These are phyloP conservation scores for Saposhnikovia divaricata DNA, from an alignment of 129 eudicot genomes.

Conservation along the genomic window DNA sequence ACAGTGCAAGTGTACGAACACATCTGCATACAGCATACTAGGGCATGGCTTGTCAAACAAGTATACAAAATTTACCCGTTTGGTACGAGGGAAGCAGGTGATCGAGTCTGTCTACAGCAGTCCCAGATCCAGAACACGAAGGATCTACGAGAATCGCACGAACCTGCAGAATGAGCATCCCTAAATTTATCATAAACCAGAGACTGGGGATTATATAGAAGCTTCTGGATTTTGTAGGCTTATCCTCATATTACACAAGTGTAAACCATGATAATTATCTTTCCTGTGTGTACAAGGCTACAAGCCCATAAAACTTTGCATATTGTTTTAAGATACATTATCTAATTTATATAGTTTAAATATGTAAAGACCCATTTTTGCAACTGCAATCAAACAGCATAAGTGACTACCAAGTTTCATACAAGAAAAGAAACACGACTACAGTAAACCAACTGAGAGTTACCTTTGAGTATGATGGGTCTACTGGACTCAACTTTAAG, in stretches of 20 bases:
- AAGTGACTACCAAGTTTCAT: not conserved
- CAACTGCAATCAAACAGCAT: not conserved
- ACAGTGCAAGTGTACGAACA: not conserved
- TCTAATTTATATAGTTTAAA: not conserved
- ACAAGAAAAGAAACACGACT: not conserved
- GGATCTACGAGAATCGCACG: constrained; percentile 91
- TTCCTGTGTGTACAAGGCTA: not conserved
- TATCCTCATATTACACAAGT: not conserved
- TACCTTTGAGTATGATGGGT: constrained; percentile 73
- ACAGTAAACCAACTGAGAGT: not conserved
- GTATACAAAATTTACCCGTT: constrained; percentile 35
- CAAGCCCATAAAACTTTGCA: not conserved
- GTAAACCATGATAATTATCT: not conserved
- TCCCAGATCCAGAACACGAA: constrained; percentile 99
- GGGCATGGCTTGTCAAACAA: not conserved
- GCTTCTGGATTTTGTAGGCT: not conserved
- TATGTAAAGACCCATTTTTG: not conserved
- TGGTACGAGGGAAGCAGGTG: constrained; percentile 79
- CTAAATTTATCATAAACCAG: constrained; percentile 7
- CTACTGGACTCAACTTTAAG: constrained; percentile 63
- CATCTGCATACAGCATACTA: not conserved
- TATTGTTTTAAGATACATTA: not conserved
- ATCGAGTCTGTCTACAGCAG: constrained; percentile 79
- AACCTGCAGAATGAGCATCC: constrained; percentile 35
- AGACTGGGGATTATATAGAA: not conserved